Percentiles rank a stretch among this genome's conserved stretches.
Conservation (phyloP, 1,284 basidiomycete species). For the Pterulicium gracile region DNA sequence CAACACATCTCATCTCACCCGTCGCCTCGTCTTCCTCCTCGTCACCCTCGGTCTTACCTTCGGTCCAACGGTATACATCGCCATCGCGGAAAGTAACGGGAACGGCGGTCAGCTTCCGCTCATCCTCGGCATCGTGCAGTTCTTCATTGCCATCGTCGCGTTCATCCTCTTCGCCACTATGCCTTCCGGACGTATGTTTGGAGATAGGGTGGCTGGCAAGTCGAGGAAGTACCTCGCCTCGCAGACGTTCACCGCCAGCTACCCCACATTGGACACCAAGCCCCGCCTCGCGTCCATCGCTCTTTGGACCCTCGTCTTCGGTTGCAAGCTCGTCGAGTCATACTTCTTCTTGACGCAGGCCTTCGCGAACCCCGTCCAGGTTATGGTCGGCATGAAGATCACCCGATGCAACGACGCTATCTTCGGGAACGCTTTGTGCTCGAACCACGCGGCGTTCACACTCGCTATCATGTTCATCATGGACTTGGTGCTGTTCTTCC, state of each 20-base stretch:
- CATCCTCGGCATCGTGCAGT: slow-evolving; percentile 88
- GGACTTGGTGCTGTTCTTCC: slow-evolving; percentile 91
- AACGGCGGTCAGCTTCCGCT: slow-evolving; percentile 64
- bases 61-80: slow-evolving; percentile 88
- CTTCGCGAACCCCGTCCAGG: slow-evolving; percentile 83
- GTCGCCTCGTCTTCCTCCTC: slow-evolving; percentile 75
- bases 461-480: slow-evolving; percentile 94
- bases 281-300: slow-evolving; percentile 65
- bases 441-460: slow-evolving; percentile 86
- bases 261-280: slow-evolving; percentile 54
- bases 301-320: slow-evolving; percentile 86
- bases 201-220: slow-evolving; percentile 89
- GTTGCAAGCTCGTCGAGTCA: slow-evolving; percentile 89
- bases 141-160: slow-evolving; percentile 76
- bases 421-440: slow-evolving; percentile 74
- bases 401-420: slow-evolving; percentile 78
- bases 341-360: slow-evolving; percentile 93
- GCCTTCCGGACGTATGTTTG: slow-evolving; percentile 91
- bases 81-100: slow-evolving; percentile 49
- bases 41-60: slow-evolving; percentile 78
- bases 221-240: slow-evolving; percentile 89
- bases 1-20: slow-evolving; percentile 87
- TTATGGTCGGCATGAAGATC: slow-evolving; percentile 91
- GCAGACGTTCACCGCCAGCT: slow-evolving; percentile 93
- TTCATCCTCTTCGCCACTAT: slow-evolving; percentile 79